Conservation (phyloP, 306 rosid genomes). For the Prunus mongolica region DNA sequence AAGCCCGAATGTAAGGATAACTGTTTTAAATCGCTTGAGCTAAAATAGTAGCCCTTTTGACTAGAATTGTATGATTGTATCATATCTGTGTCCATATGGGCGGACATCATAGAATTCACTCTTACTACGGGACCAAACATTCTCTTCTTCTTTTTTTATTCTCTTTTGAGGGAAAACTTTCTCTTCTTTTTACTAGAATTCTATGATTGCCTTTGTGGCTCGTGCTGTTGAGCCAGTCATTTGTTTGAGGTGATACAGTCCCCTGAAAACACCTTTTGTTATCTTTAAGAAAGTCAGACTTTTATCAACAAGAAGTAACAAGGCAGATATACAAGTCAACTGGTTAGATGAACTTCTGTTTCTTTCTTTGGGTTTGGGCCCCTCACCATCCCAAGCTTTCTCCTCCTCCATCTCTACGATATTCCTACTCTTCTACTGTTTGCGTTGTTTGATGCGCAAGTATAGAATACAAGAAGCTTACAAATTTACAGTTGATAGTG, state of each 20-base stretch:
- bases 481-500: no score
- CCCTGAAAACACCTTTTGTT: background rate
- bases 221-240: slow-evolving; percentile 10
- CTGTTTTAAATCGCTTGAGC: no score
- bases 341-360: background rate
- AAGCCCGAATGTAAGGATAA: no score
- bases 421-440: background rate
- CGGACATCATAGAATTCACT: background rate
- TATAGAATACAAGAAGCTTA: no score
- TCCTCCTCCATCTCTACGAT: background rate
- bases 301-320: background rate
- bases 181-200: slow-evolving; percentile 7
- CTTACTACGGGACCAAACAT: background rate
- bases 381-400: background rate
- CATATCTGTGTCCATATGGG: background rate
- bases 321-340: background rate
- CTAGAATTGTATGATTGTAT: background rate
- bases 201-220: slow-evolving; percentile 1
- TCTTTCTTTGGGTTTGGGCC: background rate
- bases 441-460: no score
- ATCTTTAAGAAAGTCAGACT: background rate
- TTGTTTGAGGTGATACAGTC: background rate
- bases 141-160: no score
- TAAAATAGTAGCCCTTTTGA: background rate
- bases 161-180: background rate